A percentile compares a stretch with the other conserved stretches of the same genome.
Conservation (phyloP, 768 basidiomycete species). For the Kwoniella shandongensis region DNA sequence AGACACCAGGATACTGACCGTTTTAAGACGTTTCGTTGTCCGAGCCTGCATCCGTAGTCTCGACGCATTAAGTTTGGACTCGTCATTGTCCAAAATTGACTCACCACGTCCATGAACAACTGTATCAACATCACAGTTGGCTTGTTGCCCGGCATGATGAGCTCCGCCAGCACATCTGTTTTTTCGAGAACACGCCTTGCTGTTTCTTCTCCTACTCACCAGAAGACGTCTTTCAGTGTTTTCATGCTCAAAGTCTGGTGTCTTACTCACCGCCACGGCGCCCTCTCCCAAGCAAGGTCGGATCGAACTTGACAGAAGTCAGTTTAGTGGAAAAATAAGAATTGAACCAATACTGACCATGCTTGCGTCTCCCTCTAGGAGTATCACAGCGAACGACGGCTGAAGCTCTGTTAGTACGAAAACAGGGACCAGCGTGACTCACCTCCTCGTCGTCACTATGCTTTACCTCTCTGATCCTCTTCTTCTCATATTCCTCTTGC, state of each 20-base stretch:
- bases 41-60: too few species aligned
- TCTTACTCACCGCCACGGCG: conserved; percentile 14
- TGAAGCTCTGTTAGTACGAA: neutral
- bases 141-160: neutral
- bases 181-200: neutral
- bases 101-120: conserved; percentile 33
- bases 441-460: neutral
- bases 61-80: too few species aligned
- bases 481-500: conserved; percentile 5
- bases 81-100: conserved; percentile 18
- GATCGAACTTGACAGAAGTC: conserved; percentile 17
- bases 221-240: too few species aligned
- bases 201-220: conserved; percentile 8
- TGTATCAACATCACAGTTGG: conserved; percentile 8
- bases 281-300: conserved; percentile 3
- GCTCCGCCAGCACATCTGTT: neutral
- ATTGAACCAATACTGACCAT: conserved; percentile 14
- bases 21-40: conserved; percentile 15
- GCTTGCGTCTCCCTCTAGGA: conserved; percentile 23
- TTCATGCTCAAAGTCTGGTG: too few species aligned
- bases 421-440: neutral
- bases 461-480: neutral
- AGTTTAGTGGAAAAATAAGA: neutral
- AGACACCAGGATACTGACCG: conserved; percentile 1
- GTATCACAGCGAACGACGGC: conserved; percentile 13